Conservation (phyloP, 768 basidiomycete genomes). For the Tephrocybe sp. region DNA sequence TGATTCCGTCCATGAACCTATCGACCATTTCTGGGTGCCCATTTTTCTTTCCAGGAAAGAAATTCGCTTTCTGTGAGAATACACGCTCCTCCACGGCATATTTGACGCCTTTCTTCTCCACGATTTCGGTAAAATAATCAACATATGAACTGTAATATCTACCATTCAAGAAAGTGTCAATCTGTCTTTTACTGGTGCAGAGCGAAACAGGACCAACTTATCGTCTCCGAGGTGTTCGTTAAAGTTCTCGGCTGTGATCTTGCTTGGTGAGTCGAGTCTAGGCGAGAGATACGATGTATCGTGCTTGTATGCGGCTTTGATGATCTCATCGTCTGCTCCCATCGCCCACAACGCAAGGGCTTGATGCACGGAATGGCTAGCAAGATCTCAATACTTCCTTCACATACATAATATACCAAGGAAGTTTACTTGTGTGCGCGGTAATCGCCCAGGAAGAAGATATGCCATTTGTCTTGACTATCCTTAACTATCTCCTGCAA, state of each 20-base stretch:
- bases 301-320: slow-evolving; percentile 34
- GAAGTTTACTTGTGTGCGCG: slow-evolving; percentile 49
- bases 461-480: slow-evolving; percentile 46
- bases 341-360: slow-evolving; percentile 25
- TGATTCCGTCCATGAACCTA: slow-evolving; percentile 53
- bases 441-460: slow-evolving; percentile 42
- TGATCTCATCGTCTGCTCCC: too few relatives aligned
- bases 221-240: slow-evolving; percentile 57
- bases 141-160: slow-evolving; percentile 59
- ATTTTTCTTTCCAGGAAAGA: slow-evolving; percentile 24
- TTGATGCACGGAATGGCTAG: slow-evolving; percentile 28
- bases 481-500: slow-evolving; percentile 40
- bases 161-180: neutral
- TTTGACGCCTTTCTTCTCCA: slow-evolving; percentile 37
- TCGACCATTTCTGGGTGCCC: slow-evolving; percentile 44
- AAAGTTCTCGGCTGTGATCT: slow-evolving; percentile 39
- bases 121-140: slow-evolving; percentile 42
- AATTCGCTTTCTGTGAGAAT: slow-evolving; percentile 49
- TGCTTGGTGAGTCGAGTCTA: slow-evolving; percentile 38
- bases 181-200: neutral
- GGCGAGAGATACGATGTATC: slow-evolving; percentile 31
- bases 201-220: too few relatives aligned
- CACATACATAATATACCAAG: too few relatives aligned
- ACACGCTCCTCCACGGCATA: slow-evolving; percentile 53
- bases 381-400: too few relatives aligned